These are phyloP conservation scores for Colletotrichum simmondsii DNA, from an alignment of 2,329 filamentous ascomycete genomes.

Conservation along the genomic window DNA sequence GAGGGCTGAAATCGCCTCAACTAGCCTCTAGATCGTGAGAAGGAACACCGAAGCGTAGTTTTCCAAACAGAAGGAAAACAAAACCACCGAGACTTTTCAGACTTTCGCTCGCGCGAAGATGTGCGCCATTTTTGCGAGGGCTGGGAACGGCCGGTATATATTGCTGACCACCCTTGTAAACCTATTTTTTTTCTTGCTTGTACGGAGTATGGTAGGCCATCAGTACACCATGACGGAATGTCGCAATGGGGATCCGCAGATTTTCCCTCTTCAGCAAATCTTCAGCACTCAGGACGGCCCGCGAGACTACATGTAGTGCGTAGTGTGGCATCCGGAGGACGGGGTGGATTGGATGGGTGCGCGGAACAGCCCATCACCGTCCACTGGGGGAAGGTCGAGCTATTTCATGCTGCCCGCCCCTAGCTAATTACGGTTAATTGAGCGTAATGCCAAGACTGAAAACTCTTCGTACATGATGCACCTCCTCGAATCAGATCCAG, in stretches of 20 bases:
- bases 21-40: background rate
- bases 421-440: background rate
- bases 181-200: background rate
- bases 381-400: background rate
- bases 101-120: background rate
- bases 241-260: constrained; percentile 11
- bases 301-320: background rate
- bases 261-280: background rate
- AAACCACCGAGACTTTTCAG: background rate
- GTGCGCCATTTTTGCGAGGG: constrained; percentile 23
- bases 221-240: background rate
- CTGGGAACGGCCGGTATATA: background rate
- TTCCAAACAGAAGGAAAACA: background rate
- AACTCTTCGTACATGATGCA: constrained; percentile 10
- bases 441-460: constrained; percentile 21
- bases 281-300: background rate
- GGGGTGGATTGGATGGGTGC: background rate
- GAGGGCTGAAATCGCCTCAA: background rate
- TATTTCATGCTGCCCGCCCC: background rate
- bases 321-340: background rate
- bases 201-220: background rate
- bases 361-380: background rate
- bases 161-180: background rate
- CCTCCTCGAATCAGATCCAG: constrained; percentile 10
- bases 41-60: background rate